These are phyloP conservation scores for Nidula niveotomentosa DNA, from an alignment of 1,284 basidiomycete species.

Conservation along the genomic window DNA sequence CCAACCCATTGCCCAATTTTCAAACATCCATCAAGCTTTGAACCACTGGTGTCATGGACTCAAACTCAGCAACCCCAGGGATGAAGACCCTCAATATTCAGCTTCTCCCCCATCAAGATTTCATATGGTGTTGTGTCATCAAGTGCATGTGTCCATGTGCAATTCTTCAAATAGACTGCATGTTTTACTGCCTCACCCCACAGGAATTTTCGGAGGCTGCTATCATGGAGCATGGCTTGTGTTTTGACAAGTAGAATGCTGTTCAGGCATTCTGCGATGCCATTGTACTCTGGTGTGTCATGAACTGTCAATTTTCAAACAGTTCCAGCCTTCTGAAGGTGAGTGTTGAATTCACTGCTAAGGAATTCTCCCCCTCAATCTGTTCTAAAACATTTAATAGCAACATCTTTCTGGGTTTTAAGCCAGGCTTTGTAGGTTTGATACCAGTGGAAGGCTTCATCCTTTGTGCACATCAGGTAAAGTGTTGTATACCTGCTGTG, in stretches of 20 bases:
- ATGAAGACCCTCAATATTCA: not conserved
- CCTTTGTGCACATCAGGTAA: conserved; percentile 17
- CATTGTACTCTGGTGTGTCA: conserved; percentile 18
- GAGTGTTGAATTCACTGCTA: conserved; percentile 7
- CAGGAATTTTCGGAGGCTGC: conserved; percentile 5
- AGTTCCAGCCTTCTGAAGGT: conserved; percentile 11
- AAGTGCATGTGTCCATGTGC: not conserved
- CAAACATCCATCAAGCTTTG: conserved; percentile 6
- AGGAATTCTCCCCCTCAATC: conserved; percentile 12
- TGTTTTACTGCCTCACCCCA: conserved; percentile 6
- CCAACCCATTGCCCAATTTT: conserved; percentile 12
- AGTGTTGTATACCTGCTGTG: conserved; percentile 13
- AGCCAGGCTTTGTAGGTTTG: conserved; percentile 2
- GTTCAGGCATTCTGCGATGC: conserved; percentile 16
- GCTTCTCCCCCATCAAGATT: not conserved
- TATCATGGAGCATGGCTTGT: conserved; percentile 6
- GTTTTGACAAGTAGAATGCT: conserved; percentile 13
- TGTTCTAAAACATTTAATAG: conserved; percentile 6
- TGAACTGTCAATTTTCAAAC: conserved; percentile 14
- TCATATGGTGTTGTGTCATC: not conserved
- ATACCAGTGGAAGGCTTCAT: not conserved
- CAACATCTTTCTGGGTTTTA: conserved; percentile 5
- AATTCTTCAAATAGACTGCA: conserved; percentile 3
- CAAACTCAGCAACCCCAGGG: conserved; percentile 1
- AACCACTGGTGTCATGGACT: conserved; percentile 8